Percentiles rank a stretch among this genome's conserved stretches.
Conservation (phyloP, 2,329 filamentous ascomycete genomes). For the Penicillium griseofulvum region DNA sequence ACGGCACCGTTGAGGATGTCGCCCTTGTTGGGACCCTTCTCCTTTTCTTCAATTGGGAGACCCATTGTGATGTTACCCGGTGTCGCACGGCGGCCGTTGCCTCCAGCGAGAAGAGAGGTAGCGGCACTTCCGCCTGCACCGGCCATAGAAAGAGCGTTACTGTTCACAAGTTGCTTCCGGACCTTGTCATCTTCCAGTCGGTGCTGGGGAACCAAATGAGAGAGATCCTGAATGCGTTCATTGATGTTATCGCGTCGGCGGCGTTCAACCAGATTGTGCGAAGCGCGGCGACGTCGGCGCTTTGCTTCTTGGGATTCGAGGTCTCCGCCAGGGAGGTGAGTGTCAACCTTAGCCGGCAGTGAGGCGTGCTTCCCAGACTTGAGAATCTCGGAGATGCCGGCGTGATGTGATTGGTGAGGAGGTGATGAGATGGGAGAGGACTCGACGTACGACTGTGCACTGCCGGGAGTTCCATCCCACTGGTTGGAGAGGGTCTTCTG, state of each 20-base stretch:
- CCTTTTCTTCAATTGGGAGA: conserved; percentile 91
- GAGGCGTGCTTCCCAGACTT: conserved; percentile 79
- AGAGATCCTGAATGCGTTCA: conserved; percentile 94
- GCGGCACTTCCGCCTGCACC: conserved; percentile 59
- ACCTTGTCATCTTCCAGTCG: conserved; percentile 96
- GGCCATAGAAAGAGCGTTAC: conserved; percentile 81
- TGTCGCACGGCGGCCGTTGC: conserved; percentile 75
- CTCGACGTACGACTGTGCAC: conserved; percentile 79
- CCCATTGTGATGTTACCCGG: conserved; percentile 87
- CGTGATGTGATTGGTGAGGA: conserved; percentile 52
- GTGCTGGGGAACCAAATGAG: conserved; percentile 86
- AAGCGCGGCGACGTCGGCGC: conserved; percentile 83
- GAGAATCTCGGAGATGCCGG: conserved; percentile 84
- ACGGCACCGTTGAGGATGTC: conserved; percentile 97
- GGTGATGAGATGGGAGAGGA: conserved; percentile 81
- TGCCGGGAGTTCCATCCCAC: conserved; percentile 85
- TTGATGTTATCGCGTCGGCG: conserved; percentile 97
- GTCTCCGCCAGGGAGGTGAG: conserved; percentile 44
- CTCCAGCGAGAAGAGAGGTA: conserved; percentile 83
- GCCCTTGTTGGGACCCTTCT: conserved; percentile 98
- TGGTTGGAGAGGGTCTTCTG: conserved; percentile 84
- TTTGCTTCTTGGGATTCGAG: conserved; percentile 89
- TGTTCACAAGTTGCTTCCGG: conserved; percentile 89
- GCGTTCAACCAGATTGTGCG: conserved; percentile 94
- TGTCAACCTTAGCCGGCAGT: conserved; percentile 80